Conservation (phyloP, 2,329 filamentous ascomycete species). For the Aspergillus ochraceus region DNA sequence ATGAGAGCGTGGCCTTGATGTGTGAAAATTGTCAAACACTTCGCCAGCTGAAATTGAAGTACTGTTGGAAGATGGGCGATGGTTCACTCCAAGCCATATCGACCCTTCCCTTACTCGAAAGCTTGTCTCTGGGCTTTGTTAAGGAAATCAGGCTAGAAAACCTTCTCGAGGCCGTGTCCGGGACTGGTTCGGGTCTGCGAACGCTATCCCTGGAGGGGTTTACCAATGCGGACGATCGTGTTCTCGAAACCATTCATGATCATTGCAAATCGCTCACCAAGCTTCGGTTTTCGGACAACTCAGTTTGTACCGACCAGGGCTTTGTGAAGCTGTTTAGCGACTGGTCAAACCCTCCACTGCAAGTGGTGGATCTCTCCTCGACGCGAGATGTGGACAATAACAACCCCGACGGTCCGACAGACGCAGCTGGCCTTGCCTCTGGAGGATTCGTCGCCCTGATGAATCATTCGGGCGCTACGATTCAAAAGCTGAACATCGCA, state of each 20-base stretch:
- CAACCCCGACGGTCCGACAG: constrained; percentile 63
- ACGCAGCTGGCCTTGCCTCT: constrained; percentile 70
- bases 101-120: constrained; percentile 63
- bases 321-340: constrained; percentile 70
- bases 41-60: constrained; percentile 73
- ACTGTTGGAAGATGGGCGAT: constrained; percentile 73
- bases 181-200: constrained; percentile 65
- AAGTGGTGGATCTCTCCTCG: constrained; percentile 71
- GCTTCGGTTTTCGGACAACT: constrained; percentile 77
- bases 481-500: constrained; percentile 73
- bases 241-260: constrained; percentile 70
- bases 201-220: constrained; percentile 78
- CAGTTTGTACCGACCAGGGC: constrained; percentile 70
- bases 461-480: constrained; percentile 69
- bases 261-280: constrained; percentile 70
- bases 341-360: constrained; percentile 73
- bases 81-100: constrained; percentile 66
- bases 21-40: constrained; percentile 66
- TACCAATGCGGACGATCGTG: constrained; percentile 63
- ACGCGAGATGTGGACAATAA: constrained; percentile 75
- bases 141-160: constrained; percentile 55
- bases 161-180: constrained; percentile 61
- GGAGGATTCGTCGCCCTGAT: constrained; percentile 78
- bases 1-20: constrained; percentile 66
- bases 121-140: constrained; percentile 71